Conservation (phyloP, 2,329 filamentous ascomycete genomes). For the Ophiocordyceps camponoti-saundersi region DNA sequence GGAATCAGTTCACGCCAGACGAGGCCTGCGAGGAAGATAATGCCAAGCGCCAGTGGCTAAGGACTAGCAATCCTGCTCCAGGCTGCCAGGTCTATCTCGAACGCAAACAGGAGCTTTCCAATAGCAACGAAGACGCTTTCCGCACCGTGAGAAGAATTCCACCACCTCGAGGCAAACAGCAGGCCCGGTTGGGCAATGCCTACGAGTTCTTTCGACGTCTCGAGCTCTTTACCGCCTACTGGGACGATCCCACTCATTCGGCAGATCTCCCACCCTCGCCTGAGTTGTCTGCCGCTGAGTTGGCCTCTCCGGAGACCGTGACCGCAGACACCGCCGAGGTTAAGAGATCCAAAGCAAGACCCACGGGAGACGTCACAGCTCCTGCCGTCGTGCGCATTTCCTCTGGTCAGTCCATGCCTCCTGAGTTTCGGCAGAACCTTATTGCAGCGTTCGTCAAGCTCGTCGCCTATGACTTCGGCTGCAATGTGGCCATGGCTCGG, state of each 20-base stretch:
- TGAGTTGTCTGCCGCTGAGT: slow-evolving; percentile 9
- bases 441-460: slow-evolving; percentile 44
- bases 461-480: slow-evolving; percentile 48
- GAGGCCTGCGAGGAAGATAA: slow-evolving; percentile 30
- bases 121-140: slow-evolving; percentile 40
- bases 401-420: slow-evolving; percentile 37
- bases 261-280: slow-evolving; percentile 15
- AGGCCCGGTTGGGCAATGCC: slow-evolving; percentile 41
- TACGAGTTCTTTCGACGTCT: slow-evolving; percentile 51
- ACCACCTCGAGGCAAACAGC: slow-evolving; percentile 32
- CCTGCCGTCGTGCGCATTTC: slow-evolving; percentile 21
- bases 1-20: slow-evolving; percentile 31
- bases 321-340: neutral
- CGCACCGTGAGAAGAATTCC: slow-evolving; percentile 42
- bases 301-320: neutral
- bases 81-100: slow-evolving; percentile 42
- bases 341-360: slow-evolving; percentile 1
- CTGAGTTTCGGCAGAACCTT: slow-evolving; percentile 39
- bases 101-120: slow-evolving; percentile 37
- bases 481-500: slow-evolving; percentile 38
- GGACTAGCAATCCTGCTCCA: slow-evolving; percentile 36
- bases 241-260: slow-evolving; percentile 39
- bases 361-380: slow-evolving; percentile 3
- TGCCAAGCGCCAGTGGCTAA: slow-evolving; percentile 28
- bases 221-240: slow-evolving; percentile 39